Evolutionary conservation across 371 early-diverging fungal species (phyloP).

Genomic region (Mortierella sp.): DNA sequence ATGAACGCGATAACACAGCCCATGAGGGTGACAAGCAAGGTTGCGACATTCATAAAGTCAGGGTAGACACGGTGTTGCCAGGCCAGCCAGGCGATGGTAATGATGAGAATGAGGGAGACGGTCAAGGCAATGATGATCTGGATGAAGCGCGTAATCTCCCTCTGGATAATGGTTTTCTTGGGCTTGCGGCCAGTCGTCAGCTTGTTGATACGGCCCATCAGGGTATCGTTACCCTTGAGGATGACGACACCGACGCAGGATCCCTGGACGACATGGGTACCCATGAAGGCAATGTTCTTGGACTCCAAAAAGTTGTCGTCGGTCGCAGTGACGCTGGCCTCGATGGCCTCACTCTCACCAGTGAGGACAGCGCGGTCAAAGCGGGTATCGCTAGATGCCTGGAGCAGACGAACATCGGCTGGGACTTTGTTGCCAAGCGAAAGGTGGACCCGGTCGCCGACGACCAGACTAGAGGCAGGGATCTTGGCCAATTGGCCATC

Average conservation of each 20-base stretch:
- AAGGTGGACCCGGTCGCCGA: constrained; percentile 75
- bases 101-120: constrained; percentile 61
- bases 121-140: constrained; percentile 74
- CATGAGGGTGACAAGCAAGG: constrained; percentile 77
- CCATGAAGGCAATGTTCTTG: constrained; percentile 77
- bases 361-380: constrained; percentile 81
- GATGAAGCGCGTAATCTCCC: constrained; percentile 78
- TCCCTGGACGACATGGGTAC: constrained; percentile 75
- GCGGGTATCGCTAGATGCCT: constrained; percentile 69
- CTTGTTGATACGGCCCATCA: constrained; percentile 81
- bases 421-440: constrained; percentile 78
- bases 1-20: constrained; percentile 79
- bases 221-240: constrained; percentile 69
- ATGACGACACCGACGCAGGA: constrained; percentile 74
- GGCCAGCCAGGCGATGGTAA: constrained; percentile 67
- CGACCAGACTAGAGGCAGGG: constrained; percentile 60
- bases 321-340: constrained; percentile 65
- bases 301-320: constrained; percentile 74
- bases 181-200: constrained; percentile 61
- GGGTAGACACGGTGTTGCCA: constrained; percentile 66
- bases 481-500: constrained; percentile 66
- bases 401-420: constrained; percentile 75
- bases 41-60: constrained; percentile 65
- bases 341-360: constrained; percentile 77
- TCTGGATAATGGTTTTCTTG: constrained; percentile 72